phyloP scores from a whole-genome alignment of 768 basidiomycete genomes.

The Termitomyces sp. region DNA sequence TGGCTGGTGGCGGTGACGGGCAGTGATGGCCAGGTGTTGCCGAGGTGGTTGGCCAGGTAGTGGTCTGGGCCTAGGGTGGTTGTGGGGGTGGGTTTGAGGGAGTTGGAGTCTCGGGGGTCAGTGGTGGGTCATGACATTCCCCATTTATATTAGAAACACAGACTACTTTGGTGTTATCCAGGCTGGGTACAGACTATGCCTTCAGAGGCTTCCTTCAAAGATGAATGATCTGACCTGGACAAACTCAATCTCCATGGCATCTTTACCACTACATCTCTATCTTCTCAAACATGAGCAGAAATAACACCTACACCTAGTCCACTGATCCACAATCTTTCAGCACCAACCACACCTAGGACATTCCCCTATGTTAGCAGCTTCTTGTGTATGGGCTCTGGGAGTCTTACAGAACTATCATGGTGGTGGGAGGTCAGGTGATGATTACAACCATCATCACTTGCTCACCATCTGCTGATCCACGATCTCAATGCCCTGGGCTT shows the following conservation, averaged over 20 bases:
- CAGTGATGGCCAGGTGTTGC: too few relatives aligned
- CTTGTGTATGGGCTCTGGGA: slow-evolving; percentile 16
- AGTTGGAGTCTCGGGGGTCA: too few relatives aligned
- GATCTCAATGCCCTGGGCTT: slow-evolving; percentile 27
- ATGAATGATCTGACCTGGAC: not conserved
- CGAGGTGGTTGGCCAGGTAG: too few relatives aligned
- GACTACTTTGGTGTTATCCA: slow-evolving; percentile 59
- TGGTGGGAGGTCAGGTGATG: too few relatives aligned
- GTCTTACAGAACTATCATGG: not conserved
- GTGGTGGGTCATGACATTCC: too few relatives aligned
- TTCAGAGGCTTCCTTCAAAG: not conserved
- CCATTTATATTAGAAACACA: slow-evolving; percentile 57
- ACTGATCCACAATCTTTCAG: slow-evolving; percentile 28
- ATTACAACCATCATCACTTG: slow-evolving; percentile 35
- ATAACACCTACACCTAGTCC: slow-evolving; percentile 21
- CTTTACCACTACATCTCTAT: not conserved
- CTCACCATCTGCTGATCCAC: slow-evolving; percentile 27
- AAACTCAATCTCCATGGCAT: not conserved
- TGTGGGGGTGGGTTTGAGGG: too few relatives aligned
- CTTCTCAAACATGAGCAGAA: not conserved
- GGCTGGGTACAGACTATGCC: slow-evolving; percentile 39
- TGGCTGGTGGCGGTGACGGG: too few relatives aligned
- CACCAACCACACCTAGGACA: not conserved
- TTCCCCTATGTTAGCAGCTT: slow-evolving; percentile 20
- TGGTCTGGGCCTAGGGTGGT: too few relatives aligned